phyloP scores from a whole-genome alignment of 768 basidiomycete genomes.

The Hemileccinum rubropunctum region DNA sequence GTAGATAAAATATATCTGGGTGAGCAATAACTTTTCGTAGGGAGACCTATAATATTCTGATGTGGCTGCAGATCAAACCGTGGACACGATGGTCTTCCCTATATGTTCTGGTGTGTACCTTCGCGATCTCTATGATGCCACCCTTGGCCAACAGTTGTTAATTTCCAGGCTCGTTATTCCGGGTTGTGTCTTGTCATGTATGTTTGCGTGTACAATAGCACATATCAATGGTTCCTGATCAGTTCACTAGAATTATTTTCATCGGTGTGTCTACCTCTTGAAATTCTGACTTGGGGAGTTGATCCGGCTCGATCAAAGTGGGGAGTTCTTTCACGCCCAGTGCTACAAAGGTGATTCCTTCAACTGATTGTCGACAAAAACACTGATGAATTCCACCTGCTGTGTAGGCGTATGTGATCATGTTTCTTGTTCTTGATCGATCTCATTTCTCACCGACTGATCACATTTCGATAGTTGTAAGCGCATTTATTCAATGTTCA shows the following conservation, averaged over 20 bases:
- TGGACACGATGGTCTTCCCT: background rate
- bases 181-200: no score
- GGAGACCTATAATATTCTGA: background rate
- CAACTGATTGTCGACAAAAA: background rate
- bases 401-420: background rate
- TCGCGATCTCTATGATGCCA: background rate
- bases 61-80: background rate
- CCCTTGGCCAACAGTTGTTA: background rate
- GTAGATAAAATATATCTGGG: background rate
- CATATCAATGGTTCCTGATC: background rate
- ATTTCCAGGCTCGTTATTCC: background rate
- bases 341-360: background rate
- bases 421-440: background rate
- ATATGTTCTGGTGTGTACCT: background rate
- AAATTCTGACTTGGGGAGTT: background rate
- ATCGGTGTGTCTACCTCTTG: background rate
- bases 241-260: background rate
- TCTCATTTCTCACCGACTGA: background rate
- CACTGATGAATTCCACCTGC: background rate
- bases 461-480: background rate
- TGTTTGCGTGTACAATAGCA: no score
- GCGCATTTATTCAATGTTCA: background rate
- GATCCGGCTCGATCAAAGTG: background rate
- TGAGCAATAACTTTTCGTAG: background rate
- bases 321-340: background rate